Percentiles rank a stretch among this genome's conserved stretches.
Evolutionary conservation across 306 rosid genomes (phyloP).

Genomic region (Quercus engelmannii): DNA sequence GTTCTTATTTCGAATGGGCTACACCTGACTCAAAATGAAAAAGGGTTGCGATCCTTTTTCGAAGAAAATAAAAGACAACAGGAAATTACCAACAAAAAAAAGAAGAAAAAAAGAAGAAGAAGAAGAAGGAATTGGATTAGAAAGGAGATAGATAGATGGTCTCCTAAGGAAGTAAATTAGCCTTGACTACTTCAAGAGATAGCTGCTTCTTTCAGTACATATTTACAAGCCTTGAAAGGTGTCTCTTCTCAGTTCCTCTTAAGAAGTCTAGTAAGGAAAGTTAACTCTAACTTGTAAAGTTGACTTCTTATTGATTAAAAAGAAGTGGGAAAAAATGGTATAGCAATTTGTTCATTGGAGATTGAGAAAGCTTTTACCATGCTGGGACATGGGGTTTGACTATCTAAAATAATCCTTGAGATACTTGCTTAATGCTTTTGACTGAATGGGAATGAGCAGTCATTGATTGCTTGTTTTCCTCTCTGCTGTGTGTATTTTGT

Average conservation of each 20-base stretch:
- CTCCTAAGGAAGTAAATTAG: background rate
- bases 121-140: background rate
- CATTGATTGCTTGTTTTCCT: background rate
- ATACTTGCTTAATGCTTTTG: background rate
- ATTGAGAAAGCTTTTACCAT: background rate
- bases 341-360: background rate
- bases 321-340: background rate
- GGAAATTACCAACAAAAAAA: background rate
- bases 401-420: background rate
- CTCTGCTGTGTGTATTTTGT: background rate
- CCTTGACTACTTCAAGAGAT: background rate
- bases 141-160: background rate
- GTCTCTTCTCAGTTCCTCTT: background rate
- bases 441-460: background rate
- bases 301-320: background rate
- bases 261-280: background rate
- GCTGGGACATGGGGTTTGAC: background rate
- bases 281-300: background rate
- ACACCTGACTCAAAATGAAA: conserved; percentile 24
- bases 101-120: background rate
- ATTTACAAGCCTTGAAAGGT: background rate
- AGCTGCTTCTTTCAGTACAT: background rate
- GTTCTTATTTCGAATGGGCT: conserved; percentile 52
- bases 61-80: background rate
- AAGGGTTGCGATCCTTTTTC: background rate